These are phyloP conservation scores for Jaapia argillacea DNA, from an alignment of 768 basidiomycete species.

Conservation along the genomic window DNA sequence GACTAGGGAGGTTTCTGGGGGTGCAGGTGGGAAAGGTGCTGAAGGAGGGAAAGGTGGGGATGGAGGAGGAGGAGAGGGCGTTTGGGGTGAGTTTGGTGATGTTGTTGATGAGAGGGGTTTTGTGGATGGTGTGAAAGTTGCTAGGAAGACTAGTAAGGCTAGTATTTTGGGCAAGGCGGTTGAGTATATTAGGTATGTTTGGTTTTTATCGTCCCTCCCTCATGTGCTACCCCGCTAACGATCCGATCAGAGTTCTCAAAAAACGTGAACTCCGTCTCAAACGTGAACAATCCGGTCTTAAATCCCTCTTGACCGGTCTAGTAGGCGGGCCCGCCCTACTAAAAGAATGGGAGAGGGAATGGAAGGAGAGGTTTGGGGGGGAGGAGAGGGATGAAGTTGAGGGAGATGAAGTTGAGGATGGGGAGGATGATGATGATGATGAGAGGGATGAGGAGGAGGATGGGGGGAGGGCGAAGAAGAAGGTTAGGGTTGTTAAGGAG, in stretches of 20 bases:
- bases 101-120: conserved; percentile 77
- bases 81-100: conserved; percentile 26
- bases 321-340: conserved; percentile 67
- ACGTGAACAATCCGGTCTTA: conserved; percentile 69
- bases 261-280: conserved; percentile 61
- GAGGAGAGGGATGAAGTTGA: conserved; percentile 56
- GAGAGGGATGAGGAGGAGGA: conserved; percentile 40
- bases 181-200: conserved; percentile 66
- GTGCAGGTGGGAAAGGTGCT: conserved; percentile 13
- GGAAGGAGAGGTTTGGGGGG: conserved; percentile 66
- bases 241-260: conserved; percentile 55
- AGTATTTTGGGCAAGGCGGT: conserved; percentile 86
- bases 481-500: conserved; percentile 37
- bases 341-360: conserved; percentile 68
- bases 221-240: conserved; percentile 1
- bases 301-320: conserved; percentile 55
- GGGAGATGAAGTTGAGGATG: conserved; percentile 28
- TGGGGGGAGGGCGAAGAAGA: conserved; percentile 49
- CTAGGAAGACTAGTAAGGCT: conserved; percentile 85
- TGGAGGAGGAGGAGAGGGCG: conserved; percentile 1
- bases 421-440: conserved; percentile 37
- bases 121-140: conserved; percentile 88
- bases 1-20: conserved; percentile 34
- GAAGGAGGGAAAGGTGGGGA: conserved; percentile 6
- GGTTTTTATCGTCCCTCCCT: not conserved